Base-by-base conservation (phyloP, 2,329 filamentous ascomycete species). In the Talaromyces piceae region DNA sequence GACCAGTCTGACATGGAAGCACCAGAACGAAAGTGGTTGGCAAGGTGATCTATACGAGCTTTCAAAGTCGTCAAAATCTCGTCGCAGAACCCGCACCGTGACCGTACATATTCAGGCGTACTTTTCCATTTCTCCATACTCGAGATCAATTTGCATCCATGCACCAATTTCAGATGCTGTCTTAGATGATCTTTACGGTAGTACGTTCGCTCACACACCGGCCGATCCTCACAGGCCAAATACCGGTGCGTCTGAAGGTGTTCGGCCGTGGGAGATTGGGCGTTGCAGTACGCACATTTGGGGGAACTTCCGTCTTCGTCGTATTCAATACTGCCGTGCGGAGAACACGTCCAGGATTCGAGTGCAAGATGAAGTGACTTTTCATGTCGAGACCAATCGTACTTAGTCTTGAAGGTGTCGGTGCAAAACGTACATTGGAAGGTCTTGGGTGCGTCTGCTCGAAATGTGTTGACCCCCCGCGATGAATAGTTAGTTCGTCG, bases 171-270 rank as follows among this genome's bases (percentile, higher is more conserved):
- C 27, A 80, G 61, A 59, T 81, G 78, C 57, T 81, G 78, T 37
- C 76, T 68, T 0, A 81, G 66, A 57, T 81, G 78, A 54, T 81
- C 78, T 61, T 80, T 80, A 22, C 78, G 68, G 59, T 78, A 80
- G 62, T 80, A 81, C 1, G 76, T 80, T 20, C 76, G 67, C 30
- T 74, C 69, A 31, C 75, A 72, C 0, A 70, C 52, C 3, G 74
- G 73, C 52, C 77, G 77, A 47, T 76, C 73, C 49, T 73, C 70
- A 57, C 76, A 79, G 20, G 68, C 67, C 7, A 63, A 57, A 56
- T 77, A 73, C 49, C 76, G 74, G 61, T 79, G 76, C 5, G 63
- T 69, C 46, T 75, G 73, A 4, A 77, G 57, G 54, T 79, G 76
- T 5, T 74, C 72, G 23, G 65, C 58, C 1, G 64, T 67, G 0